Base-by-base conservation (phyloP, 108 stramenopile genomes). In the Nitzschia putrida region DNA sequence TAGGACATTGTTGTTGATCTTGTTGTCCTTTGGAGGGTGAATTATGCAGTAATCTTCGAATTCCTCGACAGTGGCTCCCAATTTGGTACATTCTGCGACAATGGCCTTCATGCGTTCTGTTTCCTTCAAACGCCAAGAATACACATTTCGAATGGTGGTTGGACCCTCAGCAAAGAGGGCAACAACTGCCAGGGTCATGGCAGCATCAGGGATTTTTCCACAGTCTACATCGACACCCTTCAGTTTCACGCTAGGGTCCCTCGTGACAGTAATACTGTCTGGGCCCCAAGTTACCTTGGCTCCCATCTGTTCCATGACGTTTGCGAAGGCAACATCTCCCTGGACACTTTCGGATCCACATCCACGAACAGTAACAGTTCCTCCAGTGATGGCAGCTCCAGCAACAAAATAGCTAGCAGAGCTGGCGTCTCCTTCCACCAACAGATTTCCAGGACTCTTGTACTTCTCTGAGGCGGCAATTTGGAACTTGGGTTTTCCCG, bases 21-120 rank as follows among this genome's bases (percentile, higher is more conserved):
- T 91, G 61, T 94, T 90, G 53, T 71, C 85, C 56, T 71, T 56
- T 0, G 95, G 93, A 47, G 97, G 97, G 51, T 92, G 92, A 67
- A 98, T 94, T 53, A 97, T 80, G 70, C 95, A 97, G 72, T 95
- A 97, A 76, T 97, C 96, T 14, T 81, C 74, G 69, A 92, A 96
- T 71, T 98, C 98, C 68, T 96, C 96, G 16, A 93, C 93, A 3
- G 66, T 90, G 13, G 94, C 98, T 53, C 98, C 98, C 29, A 97
- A 81, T 65, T 98, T 98, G 18, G 93, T 95, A 70, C 95, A 94
- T 83, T 98, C 98, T 6, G 96, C 93, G 37, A 98, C 97, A 74
- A 98, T 97, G 14, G 98, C 98, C 81, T 95, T 96, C 97, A 97
- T 98, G 14, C 98, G 85, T 69, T 98, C 98, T 16, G 96, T 97